Evolutionary conservation across 805 yeast genomes (phyloP).

Genomic region (Suhomyces xylopsoci): DNA sequence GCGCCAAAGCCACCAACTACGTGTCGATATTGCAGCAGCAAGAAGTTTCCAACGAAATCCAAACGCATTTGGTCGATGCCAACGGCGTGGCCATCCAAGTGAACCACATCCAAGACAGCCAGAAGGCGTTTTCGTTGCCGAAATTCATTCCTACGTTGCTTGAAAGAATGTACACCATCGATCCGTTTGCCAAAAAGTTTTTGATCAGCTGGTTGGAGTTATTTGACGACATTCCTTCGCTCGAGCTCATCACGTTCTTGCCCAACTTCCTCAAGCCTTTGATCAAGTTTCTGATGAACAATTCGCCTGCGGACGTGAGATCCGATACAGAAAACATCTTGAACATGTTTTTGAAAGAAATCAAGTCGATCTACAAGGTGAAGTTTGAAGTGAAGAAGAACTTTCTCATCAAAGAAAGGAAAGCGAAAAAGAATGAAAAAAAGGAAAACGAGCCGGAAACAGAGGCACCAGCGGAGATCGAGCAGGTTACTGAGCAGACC

Average conservation of each 20-base stretch:
- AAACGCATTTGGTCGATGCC: constrained; percentile 47
- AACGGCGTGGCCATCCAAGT: constrained; percentile 60
- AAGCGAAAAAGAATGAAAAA: constrained; percentile 1
- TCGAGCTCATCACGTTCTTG: constrained; percentile 79
- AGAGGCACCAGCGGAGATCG: not conserved
- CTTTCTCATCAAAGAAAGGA: constrained; percentile 17
- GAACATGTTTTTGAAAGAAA: constrained; percentile 74
- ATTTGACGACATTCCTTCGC: constrained; percentile 88
- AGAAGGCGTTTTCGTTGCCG: constrained; percentile 74
- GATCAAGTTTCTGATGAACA: constrained; percentile 68
- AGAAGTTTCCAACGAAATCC: constrained; percentile 31
- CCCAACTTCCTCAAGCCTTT: constrained; percentile 89
- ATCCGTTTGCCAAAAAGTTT: constrained; percentile 89
- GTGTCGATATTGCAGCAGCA: constrained; percentile 64
- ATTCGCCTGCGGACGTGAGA: constrained; percentile 82
- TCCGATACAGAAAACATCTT: constrained; percentile 78
- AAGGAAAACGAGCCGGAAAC: not conserved
- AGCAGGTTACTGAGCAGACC: not conserved
- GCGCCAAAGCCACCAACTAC: constrained; percentile 89
- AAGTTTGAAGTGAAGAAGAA: constrained; percentile 46
- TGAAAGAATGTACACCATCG: constrained; percentile 88
- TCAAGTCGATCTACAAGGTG: constrained; percentile 70
- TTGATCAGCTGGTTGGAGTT: constrained; percentile 90
- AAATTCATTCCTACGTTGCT: constrained; percentile 87
- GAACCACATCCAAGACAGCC: constrained; percentile 56